Evolutionary conservation across 2,329 filamentous ascomycete genomes (phyloP).

Genomic region (Arthrobotrys megalospora): DNA sequence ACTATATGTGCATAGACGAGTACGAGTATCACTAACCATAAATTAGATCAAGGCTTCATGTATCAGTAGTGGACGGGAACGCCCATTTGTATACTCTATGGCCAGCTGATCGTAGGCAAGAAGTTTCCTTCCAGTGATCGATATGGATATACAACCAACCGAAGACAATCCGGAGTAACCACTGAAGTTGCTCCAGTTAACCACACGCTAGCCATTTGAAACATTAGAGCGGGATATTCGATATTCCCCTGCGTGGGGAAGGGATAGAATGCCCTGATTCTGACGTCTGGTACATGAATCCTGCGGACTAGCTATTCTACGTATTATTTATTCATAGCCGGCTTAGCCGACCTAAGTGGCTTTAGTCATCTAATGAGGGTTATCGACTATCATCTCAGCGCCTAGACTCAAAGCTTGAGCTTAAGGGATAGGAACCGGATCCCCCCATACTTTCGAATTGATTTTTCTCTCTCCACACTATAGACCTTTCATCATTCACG

Average conservation of each 20-base stretch:
- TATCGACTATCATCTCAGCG: not conserved
- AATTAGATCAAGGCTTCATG: not conserved
- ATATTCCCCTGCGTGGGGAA: not conserved
- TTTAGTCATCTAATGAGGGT: too few species aligned
- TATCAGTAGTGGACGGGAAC: not conserved
- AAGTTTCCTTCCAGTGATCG: not conserved
- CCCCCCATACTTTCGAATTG: not conserved
- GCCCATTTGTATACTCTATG: not conserved
- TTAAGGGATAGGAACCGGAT: not conserved
- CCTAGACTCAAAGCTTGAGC: too few species aligned
- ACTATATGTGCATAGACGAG: not conserved
- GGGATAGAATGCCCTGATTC: not conserved
- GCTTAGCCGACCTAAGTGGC: not conserved
- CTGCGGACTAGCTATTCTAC: not conserved
- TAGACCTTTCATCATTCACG: constrained; percentile 3
- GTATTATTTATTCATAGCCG: not conserved
- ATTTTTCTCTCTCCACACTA: not conserved
- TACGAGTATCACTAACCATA: not conserved
- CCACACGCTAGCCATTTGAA: not conserved
- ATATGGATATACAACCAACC: not conserved
- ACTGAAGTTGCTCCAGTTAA: not conserved
- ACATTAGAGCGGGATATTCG: not conserved
- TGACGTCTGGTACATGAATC: not conserved
- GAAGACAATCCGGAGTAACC: constrained; percentile 15
- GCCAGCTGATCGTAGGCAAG: too few species aligned